A percentile compares a stretch with the other conserved stretches of the same genome.
Evolutionary conservation across 1,284 basidiomycete species (phyloP).

Genomic region (Trichosporon inkin): DNA sequence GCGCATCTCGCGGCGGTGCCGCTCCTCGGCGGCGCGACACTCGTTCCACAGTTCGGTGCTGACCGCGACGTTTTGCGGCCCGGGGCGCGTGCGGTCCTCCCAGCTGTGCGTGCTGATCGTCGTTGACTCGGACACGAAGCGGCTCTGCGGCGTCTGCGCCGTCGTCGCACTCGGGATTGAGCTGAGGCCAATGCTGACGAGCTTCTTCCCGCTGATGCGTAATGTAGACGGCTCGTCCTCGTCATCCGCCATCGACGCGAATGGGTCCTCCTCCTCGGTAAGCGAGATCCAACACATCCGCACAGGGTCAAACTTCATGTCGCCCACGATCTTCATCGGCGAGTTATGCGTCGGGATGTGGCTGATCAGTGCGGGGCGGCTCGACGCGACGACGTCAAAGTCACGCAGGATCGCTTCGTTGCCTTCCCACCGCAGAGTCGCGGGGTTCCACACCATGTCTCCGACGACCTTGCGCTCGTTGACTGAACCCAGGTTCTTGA

Average conservation of each 20-base stretch:
- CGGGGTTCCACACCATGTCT: constrained; percentile 96
- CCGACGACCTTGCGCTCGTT: constrained; percentile 75
- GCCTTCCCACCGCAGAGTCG: constrained; percentile 86
- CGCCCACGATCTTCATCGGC: constrained; percentile 70
- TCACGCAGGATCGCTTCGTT: constrained; percentile 85
- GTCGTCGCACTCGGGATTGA: neutral
- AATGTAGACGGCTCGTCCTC: constrained; percentile 58
- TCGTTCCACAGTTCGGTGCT: constrained; percentile 58
- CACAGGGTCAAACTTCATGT: constrained; percentile 93
- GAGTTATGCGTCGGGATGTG: constrained; percentile 55
- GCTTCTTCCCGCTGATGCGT: constrained; percentile 51
- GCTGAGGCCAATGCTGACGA: constrained; percentile 28
- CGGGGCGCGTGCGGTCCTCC: constrained; percentile 20
- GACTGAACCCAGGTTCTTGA: constrained; percentile 72
- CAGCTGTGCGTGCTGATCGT: constrained; percentile 22
- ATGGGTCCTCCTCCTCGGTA: constrained; percentile 88
- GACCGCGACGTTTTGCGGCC: constrained; percentile 10
- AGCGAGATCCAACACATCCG: constrained; percentile 92
- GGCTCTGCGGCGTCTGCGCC: neutral
- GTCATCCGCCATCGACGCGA: constrained; percentile 81
- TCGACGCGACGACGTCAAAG: constrained; percentile 79
- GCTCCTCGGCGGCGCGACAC: constrained; percentile 69
- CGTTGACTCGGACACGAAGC: constrained; percentile 34
- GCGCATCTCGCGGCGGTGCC: constrained; percentile 74
- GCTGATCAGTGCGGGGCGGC: constrained; percentile 92